phyloP scores from a whole-genome alignment of 129 eudicot genomes.

The Artemisia annua region DNA sequence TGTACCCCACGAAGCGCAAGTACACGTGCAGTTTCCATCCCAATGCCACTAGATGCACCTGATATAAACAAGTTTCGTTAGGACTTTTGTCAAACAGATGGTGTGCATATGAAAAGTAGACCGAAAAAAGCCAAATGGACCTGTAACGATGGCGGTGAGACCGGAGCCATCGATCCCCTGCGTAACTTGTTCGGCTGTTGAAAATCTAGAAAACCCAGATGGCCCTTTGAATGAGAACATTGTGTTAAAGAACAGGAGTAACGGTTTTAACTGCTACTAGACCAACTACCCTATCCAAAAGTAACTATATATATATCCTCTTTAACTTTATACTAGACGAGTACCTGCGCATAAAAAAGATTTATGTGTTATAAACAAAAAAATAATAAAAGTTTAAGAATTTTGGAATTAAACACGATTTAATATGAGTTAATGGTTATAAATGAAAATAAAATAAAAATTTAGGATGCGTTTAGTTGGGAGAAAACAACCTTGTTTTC shows the following conservation, averaged over 20 bases:
- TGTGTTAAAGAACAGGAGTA: not conserved
- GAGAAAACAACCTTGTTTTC: no score
- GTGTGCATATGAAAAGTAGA: not conserved
- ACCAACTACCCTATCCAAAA: not conserved
- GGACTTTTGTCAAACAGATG: conserved; percentile 27
- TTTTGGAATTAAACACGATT: no score
- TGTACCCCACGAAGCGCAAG: conserved; percentile 80
- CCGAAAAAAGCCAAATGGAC: conserved; percentile 17
- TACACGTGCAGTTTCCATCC: conserved; percentile 66
- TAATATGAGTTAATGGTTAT: no score
- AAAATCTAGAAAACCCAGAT: conserved; percentile 53
- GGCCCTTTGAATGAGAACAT: conserved; percentile 41
- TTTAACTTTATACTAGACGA: no score
- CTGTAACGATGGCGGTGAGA: conserved; percentile 66
- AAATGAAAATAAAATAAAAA: no score
- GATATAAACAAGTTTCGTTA: conserved; percentile 3
- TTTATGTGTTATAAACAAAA: no score
- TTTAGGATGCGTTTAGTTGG: no score
- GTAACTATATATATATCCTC: no score
- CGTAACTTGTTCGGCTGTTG: conserved; percentile 61
- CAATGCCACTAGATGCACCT: conserved; percentile 78
- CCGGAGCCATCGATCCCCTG: conserved; percentile 47
- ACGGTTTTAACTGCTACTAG: not conserved
- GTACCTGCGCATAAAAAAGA: no score
- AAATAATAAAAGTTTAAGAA: no score